phyloP scores from a whole-genome alignment of 1,284 basidiomycete species.

The Leucocoprinus gongylophorus region DNA sequence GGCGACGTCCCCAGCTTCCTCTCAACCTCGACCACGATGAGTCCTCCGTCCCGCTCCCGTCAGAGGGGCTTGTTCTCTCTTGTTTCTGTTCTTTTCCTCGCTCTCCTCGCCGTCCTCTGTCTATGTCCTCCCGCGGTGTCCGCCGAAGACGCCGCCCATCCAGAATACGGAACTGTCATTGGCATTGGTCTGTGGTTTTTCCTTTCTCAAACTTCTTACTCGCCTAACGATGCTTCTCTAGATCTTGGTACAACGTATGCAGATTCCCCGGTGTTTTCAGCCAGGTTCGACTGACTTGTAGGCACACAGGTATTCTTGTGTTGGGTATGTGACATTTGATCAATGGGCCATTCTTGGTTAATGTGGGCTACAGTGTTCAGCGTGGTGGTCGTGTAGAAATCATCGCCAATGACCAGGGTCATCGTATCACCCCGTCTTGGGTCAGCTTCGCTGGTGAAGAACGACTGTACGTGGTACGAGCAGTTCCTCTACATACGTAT shows the following conservation, averaged over 20 bases:
- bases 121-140: slow-evolving; percentile 51
- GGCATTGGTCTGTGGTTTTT: slow-evolving; percentile 76
- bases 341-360: slow-evolving; percentile 2
- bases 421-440: slow-evolving; percentile 96
- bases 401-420: slow-evolving; percentile 96
- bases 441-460: slow-evolving; percentile 90
- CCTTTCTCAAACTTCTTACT: not conserved
- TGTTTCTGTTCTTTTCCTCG: slow-evolving; percentile 58
- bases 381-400: slow-evolving; percentile 92
- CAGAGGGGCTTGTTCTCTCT: slow-evolving; percentile 55
- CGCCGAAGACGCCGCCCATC: slow-evolving; percentile 46
- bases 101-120: slow-evolving; percentile 57
- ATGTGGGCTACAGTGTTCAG: slow-evolving; percentile 62
- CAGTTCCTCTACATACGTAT: not conserved
- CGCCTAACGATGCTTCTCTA: slow-evolving; percentile 28
- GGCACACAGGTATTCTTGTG: slow-evolving; percentile 61
- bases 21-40: slow-evolving; percentile 29
- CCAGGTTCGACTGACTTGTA: slow-evolving; percentile 18
- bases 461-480: slow-evolving; percentile 56
- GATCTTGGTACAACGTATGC: slow-evolving; percentile 77
- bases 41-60: slow-evolving; percentile 49
- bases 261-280: not conserved
- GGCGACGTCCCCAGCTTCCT: slow-evolving; percentile 10
- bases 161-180: slow-evolving; percentile 88
- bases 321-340: slow-evolving; percentile 43